Percentiles rank a stretch among this genome's conserved stretches.
These are phyloP conservation scores for Fusarium nelsonii DNA, from an alignment of 2,329 filamentous ascomycete genomes.

Conservation along the genomic window DNA sequence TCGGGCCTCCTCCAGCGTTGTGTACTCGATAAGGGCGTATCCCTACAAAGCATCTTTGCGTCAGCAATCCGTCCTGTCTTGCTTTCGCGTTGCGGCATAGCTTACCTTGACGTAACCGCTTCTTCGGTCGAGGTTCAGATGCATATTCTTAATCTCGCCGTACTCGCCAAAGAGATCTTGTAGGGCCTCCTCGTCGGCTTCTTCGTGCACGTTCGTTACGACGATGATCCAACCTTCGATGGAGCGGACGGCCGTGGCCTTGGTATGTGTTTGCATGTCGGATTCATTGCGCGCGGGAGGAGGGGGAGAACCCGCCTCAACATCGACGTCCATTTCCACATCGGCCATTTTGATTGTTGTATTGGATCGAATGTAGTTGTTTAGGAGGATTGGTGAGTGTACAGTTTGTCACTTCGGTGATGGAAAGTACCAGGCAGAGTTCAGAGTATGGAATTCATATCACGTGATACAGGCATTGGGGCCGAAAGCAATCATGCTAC, in stretches of 20 bases:
- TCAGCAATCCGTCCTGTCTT: neutral
- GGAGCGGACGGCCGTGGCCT: slow-evolving; percentile 84
- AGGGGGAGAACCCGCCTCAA: slow-evolving; percentile 53
- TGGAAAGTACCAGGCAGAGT: slow-evolving; percentile 5
- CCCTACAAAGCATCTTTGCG: slow-evolving; percentile 63
- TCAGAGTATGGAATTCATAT: slow-evolving; percentile 27
- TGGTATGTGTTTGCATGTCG: slow-evolving; percentile 78
- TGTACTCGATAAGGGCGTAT: slow-evolving; percentile 87
- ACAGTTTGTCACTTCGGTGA: slow-evolving; percentile 7
- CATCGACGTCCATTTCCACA: slow-evolving; percentile 71
- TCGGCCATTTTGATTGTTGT: slow-evolving; percentile 60
- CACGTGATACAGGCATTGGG: slow-evolving; percentile 20
- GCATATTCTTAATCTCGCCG: slow-evolving; percentile 88
- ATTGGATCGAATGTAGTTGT: neutral
- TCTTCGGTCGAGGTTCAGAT: slow-evolving; percentile 83
- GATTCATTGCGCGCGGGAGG: slow-evolving; percentile 63
- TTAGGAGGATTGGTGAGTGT: neutral
- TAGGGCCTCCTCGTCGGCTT: slow-evolving; percentile 85
- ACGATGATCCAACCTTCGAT: slow-evolving; percentile 93
- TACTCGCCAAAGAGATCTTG: slow-evolving; percentile 86
- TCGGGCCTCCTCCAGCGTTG: slow-evolving; percentile 81
- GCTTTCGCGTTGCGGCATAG: neutral
- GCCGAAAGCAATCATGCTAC: neutral
- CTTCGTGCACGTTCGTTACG: slow-evolving; percentile 88
- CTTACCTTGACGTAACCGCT: slow-evolving; percentile 88